Evolutionary conservation across 768 basidiomycete species (phyloP).

Genomic region (Mycena rebaudengoi): DNA sequence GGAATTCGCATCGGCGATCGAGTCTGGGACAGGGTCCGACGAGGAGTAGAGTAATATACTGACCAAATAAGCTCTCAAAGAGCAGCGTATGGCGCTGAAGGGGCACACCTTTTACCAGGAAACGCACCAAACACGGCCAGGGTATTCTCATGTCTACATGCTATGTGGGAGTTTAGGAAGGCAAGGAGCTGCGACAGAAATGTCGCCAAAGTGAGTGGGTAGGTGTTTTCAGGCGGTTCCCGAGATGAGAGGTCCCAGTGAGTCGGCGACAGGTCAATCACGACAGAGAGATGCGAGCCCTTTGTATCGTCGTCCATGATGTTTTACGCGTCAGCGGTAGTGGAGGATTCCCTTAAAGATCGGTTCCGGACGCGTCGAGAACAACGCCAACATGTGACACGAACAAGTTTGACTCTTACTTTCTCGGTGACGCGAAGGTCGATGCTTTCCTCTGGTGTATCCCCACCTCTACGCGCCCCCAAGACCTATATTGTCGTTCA

Average conservation of each 20-base stretch:
- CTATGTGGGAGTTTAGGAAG: conserved; percentile 94
- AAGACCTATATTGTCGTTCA: conserved; percentile 67
- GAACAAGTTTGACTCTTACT: no score
- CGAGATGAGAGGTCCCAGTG: conserved; percentile 83
- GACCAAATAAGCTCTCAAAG: conserved; percentile 5
- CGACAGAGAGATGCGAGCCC: conserved; percentile 75
- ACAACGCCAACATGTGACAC: conserved; percentile 6
- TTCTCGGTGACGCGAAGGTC: no score
- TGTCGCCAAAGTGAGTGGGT: conserved; percentile 67
- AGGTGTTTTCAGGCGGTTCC: conserved; percentile 47
- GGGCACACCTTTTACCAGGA: conserved; percentile 78
- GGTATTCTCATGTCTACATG: conserved; percentile 89
- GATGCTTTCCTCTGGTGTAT: no score
- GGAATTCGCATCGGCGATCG: conserved; percentile 58
- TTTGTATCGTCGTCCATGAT: conserved; percentile 35
- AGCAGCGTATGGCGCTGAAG: background rate
- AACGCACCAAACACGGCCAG: conserved; percentile 93
- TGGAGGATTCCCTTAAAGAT: no score
- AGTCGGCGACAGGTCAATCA: conserved; percentile 85
- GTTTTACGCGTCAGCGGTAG: no score
- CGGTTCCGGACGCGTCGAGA: background rate
- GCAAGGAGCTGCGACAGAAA: conserved; percentile 90
- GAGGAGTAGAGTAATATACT: conserved; percentile 86
- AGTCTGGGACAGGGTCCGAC: conserved; percentile 51
- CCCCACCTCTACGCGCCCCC: background rate